Evolutionary conservation across 805 yeast species (phyloP).

Genomic region (Jamesozyma rosinii): DNA sequence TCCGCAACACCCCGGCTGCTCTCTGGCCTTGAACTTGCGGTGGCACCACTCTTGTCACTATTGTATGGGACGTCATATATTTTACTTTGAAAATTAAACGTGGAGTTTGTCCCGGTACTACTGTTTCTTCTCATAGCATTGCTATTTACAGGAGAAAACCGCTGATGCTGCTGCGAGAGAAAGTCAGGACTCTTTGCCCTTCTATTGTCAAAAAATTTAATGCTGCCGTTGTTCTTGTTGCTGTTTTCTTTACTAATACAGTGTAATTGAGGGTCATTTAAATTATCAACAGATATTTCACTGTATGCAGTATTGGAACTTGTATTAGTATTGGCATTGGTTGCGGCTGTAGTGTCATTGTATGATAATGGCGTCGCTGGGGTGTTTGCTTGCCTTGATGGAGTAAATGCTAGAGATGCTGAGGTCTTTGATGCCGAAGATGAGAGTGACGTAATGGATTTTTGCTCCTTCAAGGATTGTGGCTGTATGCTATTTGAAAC

Average conservation of each 20-base stretch:
- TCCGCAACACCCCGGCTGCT: neutral
- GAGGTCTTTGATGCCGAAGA: constrained; percentile 25
- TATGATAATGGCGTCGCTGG: constrained; percentile 21
- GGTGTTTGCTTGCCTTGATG: constrained; percentile 16
- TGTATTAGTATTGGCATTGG: constrained; percentile 2
- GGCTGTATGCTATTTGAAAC: constrained; percentile 8
- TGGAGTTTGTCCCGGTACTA: constrained; percentile 4
- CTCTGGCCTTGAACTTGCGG: neutral
- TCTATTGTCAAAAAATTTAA: constrained; percentile 7
- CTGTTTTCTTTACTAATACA: neutral
- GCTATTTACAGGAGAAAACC: neutral
- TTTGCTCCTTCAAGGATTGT: constrained; percentile 20
- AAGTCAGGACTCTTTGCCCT: constrained; percentile 12
- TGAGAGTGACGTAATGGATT: constrained; percentile 20
- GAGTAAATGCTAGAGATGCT: constrained; percentile 18
- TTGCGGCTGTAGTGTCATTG: constrained; percentile 7
- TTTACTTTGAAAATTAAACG: constrained; percentile 33
- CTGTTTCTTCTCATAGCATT: constrained; percentile 6
- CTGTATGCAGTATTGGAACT: neutral
- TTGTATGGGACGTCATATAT: constrained; percentile 30
- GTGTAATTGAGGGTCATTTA: neutral
- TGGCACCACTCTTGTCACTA: neutral
- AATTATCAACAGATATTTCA: neutral
- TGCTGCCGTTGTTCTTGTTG: neutral
- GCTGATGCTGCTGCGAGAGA: constrained; percentile 6